Evolutionary conservation across 495 filamentous ascomycete species (phyloP).

Genomic region (Neurospora africana): DNA sequence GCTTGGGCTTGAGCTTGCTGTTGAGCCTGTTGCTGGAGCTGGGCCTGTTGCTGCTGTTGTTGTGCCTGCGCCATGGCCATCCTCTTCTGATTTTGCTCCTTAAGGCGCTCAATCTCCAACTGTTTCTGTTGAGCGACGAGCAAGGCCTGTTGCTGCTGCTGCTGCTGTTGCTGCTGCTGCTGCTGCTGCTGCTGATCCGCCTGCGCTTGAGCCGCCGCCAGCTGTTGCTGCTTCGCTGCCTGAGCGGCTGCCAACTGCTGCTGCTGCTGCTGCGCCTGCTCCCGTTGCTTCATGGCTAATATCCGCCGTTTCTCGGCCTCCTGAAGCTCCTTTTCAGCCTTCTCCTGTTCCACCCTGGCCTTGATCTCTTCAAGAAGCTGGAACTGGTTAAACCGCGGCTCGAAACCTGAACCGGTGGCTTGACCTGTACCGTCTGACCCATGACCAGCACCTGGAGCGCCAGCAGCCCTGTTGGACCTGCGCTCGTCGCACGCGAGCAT

Average conservation of each 20-base stretch:
- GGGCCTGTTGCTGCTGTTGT: slow-evolving; percentile 24
- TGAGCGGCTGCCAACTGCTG: slow-evolving; percentile 17
- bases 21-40: slow-evolving; percentile 38
- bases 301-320: slow-evolving; percentile 60
- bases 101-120: neutral
- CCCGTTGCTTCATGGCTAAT: slow-evolving; percentile 29
- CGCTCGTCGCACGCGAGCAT: slow-evolving; percentile 92
- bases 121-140: neutral
- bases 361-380: slow-evolving; percentile 83
- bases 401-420: slow-evolving; percentile 56
- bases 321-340: slow-evolving; percentile 59
- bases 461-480: slow-evolving; percentile 47
- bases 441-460: slow-evolving; percentile 46
- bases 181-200: slow-evolving; percentile 16
- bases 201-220: slow-evolving; percentile 22
- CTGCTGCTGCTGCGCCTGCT: slow-evolving; percentile 25
- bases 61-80: slow-evolving; percentile 18
- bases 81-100: slow-evolving; percentile 6
- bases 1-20: slow-evolving; percentile 35
- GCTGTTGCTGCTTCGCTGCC: slow-evolving; percentile 25
- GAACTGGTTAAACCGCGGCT: slow-evolving; percentile 81
- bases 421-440: slow-evolving; percentile 65
- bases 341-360: slow-evolving; percentile 33
- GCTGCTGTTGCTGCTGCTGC: slow-evolving; percentile 23
- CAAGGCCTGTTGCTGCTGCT: slow-evolving; percentile 1